Evolutionary conservation across 2,329 filamentous ascomycete species (phyloP).

Genomic region (Fusarium sp.): DNA sequence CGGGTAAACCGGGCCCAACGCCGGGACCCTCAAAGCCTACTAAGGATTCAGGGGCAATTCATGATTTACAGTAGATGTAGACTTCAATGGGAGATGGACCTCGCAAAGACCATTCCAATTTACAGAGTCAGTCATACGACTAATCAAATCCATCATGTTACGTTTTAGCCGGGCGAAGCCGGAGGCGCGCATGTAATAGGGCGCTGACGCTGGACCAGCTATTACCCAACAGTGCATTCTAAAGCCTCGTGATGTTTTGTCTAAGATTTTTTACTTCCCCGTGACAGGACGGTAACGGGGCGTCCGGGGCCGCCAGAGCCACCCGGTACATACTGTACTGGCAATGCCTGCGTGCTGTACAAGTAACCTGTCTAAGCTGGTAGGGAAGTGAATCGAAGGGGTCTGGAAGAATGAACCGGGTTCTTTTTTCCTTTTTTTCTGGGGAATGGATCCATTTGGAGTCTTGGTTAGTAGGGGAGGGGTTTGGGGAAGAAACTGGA

Average conservation of each 20-base stretch:
- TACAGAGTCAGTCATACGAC: constrained; percentile 40
- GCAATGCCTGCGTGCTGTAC: constrained; percentile 29
- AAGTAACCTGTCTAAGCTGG: constrained; percentile 21
- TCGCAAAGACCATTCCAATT: constrained; percentile 20
- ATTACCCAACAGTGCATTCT: constrained; percentile 41
- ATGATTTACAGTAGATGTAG: constrained; percentile 13
- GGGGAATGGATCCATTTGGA: constrained; percentile 27
- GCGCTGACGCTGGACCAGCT: constrained; percentile 30
- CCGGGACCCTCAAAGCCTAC: constrained; percentile 13
- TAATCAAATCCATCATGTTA: constrained; percentile 35
- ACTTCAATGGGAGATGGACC: constrained; percentile 17
- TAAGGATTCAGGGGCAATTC: constrained; percentile 14
- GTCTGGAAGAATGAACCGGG: constrained; percentile 33
- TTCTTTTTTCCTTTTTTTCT: constrained; percentile 12
- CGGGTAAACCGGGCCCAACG: constrained; percentile 21
- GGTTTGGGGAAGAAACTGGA: constrained; percentile 13
- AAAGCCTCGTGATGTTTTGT: constrained; percentile 31
- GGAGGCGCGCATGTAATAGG: constrained; percentile 21
- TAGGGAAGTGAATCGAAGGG: constrained; percentile 31
- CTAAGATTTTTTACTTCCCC: constrained; percentile 31
- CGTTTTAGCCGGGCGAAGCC: constrained; percentile 37
- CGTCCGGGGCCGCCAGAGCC: constrained; percentile 24
- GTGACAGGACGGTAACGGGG: constrained; percentile 34
- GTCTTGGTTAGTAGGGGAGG: constrained; percentile 2
- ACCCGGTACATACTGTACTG: constrained; percentile 25